Evolutionary conservation across 768 basidiomycete species (phyloP), one percentile per base, ranked within the genome.

Genomic region (Filobasidium wieringae): DNA sequence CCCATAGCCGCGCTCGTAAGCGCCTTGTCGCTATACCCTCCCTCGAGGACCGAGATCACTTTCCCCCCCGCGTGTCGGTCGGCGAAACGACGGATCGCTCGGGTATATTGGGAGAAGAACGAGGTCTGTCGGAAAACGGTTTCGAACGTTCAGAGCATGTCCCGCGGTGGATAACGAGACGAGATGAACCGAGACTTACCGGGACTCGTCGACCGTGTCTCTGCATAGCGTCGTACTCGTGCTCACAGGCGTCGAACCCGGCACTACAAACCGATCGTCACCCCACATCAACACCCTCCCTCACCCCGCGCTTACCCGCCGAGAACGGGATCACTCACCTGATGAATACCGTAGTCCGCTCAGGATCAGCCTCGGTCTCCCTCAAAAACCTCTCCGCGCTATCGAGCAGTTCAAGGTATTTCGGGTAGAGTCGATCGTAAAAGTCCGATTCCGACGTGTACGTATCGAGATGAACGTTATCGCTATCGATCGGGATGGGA

Each of bases 211-310:
- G 83, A 34, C 81, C 80, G 68, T 99, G 92, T 15, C 93, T 78
- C 26, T 88, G 89, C 93, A 99, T 99, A 2, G 82, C 84, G 12
- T 81, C 76, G 61, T 85, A 83, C 68, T 99, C 93, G 66, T 95
- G 89, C 68, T 91, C 86, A 52, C 84, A 88, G 0, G 92, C 92
- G 64, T 99, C 93, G 76, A 96, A 90, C 0, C 93, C 93, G 61
- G 87, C 88, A 63, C 90, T 92, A 62, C 8, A 29, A 33, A 4
- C 2, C 30, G 26, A 12, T 15, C 33, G 5, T 9, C 36, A 17
- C 11, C 41, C 17, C 2, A 30, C 12, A 30, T 2, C n/a, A 1
- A 24, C 29, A 51, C 24, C 12, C 11, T 37, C 36, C 36, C n/a
- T n/a, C 36, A n/a, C n/a, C 36, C n/a, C n/a, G 11, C 36, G 36